phyloP scores from a whole-genome alignment of 805 yeast species.

The Starmerella vaccinii region DNA sequence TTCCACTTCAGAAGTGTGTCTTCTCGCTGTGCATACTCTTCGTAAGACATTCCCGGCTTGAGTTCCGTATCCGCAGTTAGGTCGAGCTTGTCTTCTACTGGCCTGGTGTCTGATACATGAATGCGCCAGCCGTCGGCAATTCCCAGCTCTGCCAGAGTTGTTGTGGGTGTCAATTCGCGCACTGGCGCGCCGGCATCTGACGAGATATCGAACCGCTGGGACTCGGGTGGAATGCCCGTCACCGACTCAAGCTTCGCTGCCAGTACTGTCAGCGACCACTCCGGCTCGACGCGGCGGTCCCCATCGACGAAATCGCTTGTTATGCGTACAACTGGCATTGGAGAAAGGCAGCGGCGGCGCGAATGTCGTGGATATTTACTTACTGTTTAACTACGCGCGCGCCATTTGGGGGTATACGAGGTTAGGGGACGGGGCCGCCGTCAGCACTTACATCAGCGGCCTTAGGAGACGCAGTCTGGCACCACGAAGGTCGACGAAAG shows the following conservation, averaged over 20 bases:
- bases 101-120: slow-evolving; percentile 41
- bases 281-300: slow-evolving; percentile 53
- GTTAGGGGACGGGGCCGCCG: not conserved
- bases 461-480: not conserved
- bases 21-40: slow-evolving; percentile 48
- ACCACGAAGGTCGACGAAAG: not conserved
- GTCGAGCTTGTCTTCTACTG: slow-evolving; percentile 28
- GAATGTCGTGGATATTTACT: not conserved
- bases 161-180: not conserved
- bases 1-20: slow-evolving; percentile 75
- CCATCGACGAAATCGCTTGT: slow-evolving; percentile 61
- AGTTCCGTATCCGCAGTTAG: slow-evolving; percentile 30
- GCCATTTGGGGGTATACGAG: too few relatives aligned
- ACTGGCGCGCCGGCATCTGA: slow-evolving; percentile 4
- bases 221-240: slow-evolving; percentile 60
- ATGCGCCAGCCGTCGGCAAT: slow-evolving; percentile 36
- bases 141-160: slow-evolving; percentile 25
- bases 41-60: slow-evolving; percentile 43
- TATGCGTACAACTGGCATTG: slow-evolving; percentile 15
- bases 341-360: not conserved
- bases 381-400: too few relatives aligned
- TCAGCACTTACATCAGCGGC: not conserved
- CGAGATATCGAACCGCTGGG: slow-evolving; percentile 34
- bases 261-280: slow-evolving; percentile 49
- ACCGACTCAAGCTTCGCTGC: slow-evolving; percentile 50